phyloP scores from a whole-genome alignment of 192 early-diverging fungal genomes.

The Phycomyces blakesleeanus region DNA sequence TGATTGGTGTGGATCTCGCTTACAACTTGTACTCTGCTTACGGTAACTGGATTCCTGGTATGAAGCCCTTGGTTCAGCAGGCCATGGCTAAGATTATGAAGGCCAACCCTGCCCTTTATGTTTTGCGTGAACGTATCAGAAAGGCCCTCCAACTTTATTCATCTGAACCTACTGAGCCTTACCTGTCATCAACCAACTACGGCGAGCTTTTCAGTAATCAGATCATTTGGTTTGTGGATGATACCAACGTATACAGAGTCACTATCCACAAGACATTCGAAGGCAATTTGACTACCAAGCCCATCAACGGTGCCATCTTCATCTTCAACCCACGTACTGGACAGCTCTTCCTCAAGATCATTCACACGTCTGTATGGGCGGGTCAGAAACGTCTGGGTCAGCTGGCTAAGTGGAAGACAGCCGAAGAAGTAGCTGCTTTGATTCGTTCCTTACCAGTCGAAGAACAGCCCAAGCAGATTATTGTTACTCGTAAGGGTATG shows the following conservation, averaged over 20 bases:
- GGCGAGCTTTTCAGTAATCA: constrained; percentile 97
- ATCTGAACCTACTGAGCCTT: constrained; percentile 97
- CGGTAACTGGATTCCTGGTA: constrained; percentile 98
- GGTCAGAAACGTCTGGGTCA: constrained; percentile 99
- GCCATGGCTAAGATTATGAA: constrained; percentile 99
- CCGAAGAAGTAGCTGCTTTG: constrained; percentile 98
- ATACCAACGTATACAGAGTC: constrained; percentile 99
- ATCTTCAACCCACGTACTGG: constrained; percentile 99
- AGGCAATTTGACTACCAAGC: constrained; percentile 98
- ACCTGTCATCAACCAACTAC: constrained; percentile 91
- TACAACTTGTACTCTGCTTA: constrained; percentile 94
- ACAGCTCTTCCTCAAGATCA: constrained; percentile 98
- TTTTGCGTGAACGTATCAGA: constrained; percentile 95
- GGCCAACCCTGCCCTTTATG: constrained; percentile 95
- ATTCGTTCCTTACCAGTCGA: constrained; percentile 97
- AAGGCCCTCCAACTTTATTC: constrained; percentile 98
- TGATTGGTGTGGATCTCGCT: constrained; percentile 96
- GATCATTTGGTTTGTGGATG: constrained; percentile 99
- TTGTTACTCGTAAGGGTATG: constrained; percentile 99
- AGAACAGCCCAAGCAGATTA: constrained; percentile 99
- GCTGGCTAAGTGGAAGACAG: constrained; percentile 99
- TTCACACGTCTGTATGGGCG: constrained; percentile 99
- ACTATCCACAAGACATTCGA: constrained; percentile 99
- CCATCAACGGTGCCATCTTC: constrained; percentile 98
- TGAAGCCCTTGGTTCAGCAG: constrained; percentile 96